phyloP scores from a whole-genome alignment of 164 flowering plant genomes.

The Magnolia officinalis region DNA sequence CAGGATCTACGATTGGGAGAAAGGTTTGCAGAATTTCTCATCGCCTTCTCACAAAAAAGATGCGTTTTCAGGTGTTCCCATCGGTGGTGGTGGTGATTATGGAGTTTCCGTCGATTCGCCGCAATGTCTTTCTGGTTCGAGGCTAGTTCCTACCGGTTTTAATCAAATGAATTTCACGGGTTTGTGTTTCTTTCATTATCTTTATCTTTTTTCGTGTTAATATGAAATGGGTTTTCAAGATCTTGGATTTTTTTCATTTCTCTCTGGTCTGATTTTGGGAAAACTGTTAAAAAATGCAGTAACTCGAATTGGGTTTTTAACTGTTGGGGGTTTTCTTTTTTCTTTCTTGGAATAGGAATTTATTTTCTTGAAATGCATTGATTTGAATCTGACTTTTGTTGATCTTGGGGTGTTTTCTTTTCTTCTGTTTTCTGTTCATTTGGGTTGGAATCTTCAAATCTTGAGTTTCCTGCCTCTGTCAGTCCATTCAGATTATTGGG shows the following conservation, averaged over 20 bases:
- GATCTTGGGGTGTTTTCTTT: neutral
- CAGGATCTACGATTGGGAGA: conserved; percentile 31
- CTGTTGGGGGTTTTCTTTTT: neutral
- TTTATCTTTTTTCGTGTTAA: neutral
- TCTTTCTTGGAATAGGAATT: neutral
- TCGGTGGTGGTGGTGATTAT: conserved; percentile 21
- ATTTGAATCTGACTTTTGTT: neutral
- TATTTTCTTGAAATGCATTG: neutral
- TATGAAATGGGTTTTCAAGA: neutral
- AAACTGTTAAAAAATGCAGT: neutral
- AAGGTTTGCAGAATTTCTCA: conserved; percentile 11
- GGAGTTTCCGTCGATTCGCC: conserved; percentile 37
- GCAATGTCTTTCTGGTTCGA: conserved; percentile 61
- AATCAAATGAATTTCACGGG: conserved; percentile 38
- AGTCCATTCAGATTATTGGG: neutral
- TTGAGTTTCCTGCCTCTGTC: neutral
- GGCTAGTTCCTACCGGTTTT: conserved; percentile 49
- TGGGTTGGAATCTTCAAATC: neutral
- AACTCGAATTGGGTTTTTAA: neutral
- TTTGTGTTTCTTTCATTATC: conserved; percentile 12
- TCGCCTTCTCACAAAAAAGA: conserved; percentile 14
- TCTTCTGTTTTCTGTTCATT: too few species aligned
- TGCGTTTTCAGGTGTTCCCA: conserved; percentile 12
- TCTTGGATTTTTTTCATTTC: conserved; percentile 3
- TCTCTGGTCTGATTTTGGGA: neutral